Base-by-base conservation (phyloP, 169 alveolate species). In the Toxoplasma gondii region DNA sequence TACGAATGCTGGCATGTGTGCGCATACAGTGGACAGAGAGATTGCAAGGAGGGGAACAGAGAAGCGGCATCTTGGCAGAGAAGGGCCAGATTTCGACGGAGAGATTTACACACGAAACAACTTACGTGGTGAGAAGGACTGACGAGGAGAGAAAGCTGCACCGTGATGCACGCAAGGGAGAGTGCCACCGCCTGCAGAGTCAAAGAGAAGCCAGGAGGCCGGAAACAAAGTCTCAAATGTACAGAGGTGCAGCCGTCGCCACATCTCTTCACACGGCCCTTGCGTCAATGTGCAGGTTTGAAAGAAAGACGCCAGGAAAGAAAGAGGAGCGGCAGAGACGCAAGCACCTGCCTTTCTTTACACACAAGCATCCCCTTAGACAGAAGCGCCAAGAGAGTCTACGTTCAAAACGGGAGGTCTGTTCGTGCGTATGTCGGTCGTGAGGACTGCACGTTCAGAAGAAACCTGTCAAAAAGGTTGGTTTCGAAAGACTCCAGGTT, bases 101-200 rank as follows among this genome's bases (percentile, higher is more conserved):
- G 58, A 49, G 58, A 7, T 4, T 12, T 4, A 12, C 58, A 49
- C 58, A 69, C 5, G 17, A 69, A 69, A 7, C 17, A 49, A 4
- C 90, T 82, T 82, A 82, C 90, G 90, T 82, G 90, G 34, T 43
- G 90, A 4, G 90, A 41, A 5, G 90, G 88, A 22, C 49, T 41
- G 90, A 44, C 90, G 90, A 82, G 67, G 24, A 82, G 90, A 27
- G 90, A 82, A 7, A 82, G 90, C 90, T 41, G 90, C 67, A 82
- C 90, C n/a, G 38, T 31, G 67, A 82, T 1, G 90, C 90, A 82
- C 41, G 67, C 58, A 10, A 82, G 53, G 31, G 67, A 9, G 64
- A 82, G 90, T n/a, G 90, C 34, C 58, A 31, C 38, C 12, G 41
- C 90, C 90, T 82, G 67, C 17, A 9, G 24, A 78, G 45, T 1